Evolutionary conservation across 208 protist genomes (phyloP), one percentile per base, ranked within the genome.

Genomic region (Trypanosoma cruzi): DNA sequence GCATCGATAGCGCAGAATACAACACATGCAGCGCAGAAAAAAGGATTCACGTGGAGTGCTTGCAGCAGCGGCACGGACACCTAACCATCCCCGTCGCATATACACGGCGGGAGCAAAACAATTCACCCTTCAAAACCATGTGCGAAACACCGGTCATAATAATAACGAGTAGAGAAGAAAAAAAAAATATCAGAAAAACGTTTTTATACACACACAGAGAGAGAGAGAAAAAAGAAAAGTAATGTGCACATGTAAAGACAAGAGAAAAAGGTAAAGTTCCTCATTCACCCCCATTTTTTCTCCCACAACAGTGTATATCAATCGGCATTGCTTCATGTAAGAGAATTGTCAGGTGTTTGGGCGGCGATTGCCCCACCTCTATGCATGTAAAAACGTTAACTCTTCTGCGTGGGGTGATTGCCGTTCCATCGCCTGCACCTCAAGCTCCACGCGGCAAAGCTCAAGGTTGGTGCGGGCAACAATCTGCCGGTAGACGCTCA

Each of bases 361-460:
- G 24, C 48, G 3, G 18, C 48, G 20, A 24, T 18, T 11, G 18
- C 22, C 16, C 22, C 22, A 11, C 22, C n/a, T 4, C 48, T 18
- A 52, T 26, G 20, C n/a, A n/a, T 52, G 22, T 18, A n/a, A 18
- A n/a, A 52, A 26, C 48, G 4, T 26, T 18, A 36, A 31, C 58
- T 54, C 56, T 31, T 55, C 56, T 36, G 16, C 28, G 20, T 71
- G 20, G 10, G 40, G 44, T 34, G 46, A 54, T 2, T 64, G 44
- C 28, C 66, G 28, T 22, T 71, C 56, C 42, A 64, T n/a, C 48
- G 66, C 66, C 44, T 64, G 40, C 28, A 71, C 18, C 46, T 71
- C 44, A 36, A 71, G 26, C 20, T 71, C 66, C 46, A 71, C 61
- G n/a, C 56, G 22, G 53, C 54, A 60, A 24, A 71, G 18, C 46